phyloP scores from a whole-genome alignment of 2,329 filamentous ascomycete genomes.

The Xylariaceae sp. region DNA sequence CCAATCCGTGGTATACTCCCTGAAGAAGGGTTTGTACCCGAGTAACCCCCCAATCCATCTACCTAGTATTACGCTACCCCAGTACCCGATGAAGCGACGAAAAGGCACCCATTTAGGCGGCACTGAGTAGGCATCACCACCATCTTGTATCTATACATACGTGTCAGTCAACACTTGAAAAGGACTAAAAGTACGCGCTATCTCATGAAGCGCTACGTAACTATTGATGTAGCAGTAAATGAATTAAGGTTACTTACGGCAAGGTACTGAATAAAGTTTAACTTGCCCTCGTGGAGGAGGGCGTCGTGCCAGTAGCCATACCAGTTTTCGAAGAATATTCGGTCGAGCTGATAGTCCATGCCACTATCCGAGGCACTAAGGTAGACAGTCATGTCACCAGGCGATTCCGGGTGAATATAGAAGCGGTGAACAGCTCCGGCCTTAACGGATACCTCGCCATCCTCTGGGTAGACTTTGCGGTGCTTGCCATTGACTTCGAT shows the following conservation, averaged over 20 bases:
- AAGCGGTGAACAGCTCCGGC: slow-evolving; percentile 36
- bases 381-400: slow-evolving; percentile 27
- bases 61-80: slow-evolving; percentile 39
- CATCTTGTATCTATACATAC: slow-evolving; percentile 18
- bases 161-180: neutral
- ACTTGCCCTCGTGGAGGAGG: slow-evolving; percentile 33
- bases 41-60: slow-evolving; percentile 45
- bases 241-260: slow-evolving; percentile 31
- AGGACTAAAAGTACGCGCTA: too few species aligned
- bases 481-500: slow-evolving; percentile 40
- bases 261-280: slow-evolving; percentile 43
- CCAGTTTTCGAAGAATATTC: slow-evolving; percentile 46
- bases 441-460: slow-evolving; percentile 38
- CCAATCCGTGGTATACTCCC: slow-evolving; percentile 46
- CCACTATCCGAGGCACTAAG: slow-evolving; percentile 37
- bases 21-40: slow-evolving; percentile 46
- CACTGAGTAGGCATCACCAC: slow-evolving; percentile 21
- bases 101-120: slow-evolving; percentile 43
- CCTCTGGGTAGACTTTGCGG: slow-evolving; percentile 32
- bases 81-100: slow-evolving; percentile 34
- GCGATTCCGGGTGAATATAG: slow-evolving; percentile 30
- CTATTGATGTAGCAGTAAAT: neutral
- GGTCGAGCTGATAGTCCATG: slow-evolving; percentile 40
- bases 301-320: slow-evolving; percentile 44
- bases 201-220: neutral